A percentile compares a stretch with the other conserved stretches of the same genome.
phyloP scores from a whole-genome alignment of 2,329 filamentous ascomycete species.

The Aspergillus felis region DNA sequence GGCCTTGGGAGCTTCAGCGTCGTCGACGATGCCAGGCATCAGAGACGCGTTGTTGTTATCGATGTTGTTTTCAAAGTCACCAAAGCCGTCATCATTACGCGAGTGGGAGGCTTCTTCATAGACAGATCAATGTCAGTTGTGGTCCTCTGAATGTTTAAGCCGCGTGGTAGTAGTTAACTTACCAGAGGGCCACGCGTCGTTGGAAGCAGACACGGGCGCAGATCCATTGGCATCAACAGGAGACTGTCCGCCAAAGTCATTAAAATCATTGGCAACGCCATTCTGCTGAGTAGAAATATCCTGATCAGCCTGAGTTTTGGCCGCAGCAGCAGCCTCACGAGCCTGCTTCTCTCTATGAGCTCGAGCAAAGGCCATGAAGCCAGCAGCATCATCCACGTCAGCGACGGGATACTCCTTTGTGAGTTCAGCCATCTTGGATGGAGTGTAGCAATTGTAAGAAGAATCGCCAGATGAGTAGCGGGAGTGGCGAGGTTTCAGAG shows the following conservation, averaged over 20 bases:
- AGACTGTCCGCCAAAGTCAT: neutral
- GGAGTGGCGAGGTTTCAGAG: neutral
- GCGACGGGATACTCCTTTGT: conserved; percentile 5
- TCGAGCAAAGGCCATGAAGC: conserved; percentile 26
- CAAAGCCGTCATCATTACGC: neutral
- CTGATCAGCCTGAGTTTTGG: neutral
- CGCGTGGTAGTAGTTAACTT: neutral
- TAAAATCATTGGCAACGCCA: conserved; percentile 1
- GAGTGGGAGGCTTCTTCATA: neutral
- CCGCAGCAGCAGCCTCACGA: neutral
- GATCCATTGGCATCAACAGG: neutral
- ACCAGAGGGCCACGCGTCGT: neutral
- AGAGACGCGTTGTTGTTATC: neutral
- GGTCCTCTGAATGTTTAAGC: neutral
- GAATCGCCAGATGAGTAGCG: neutral
- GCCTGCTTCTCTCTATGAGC: conserved; percentile 7
- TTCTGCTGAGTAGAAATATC: conserved; percentile 5
- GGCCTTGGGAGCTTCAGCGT: neutral
- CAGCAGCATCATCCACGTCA: conserved; percentile 23
- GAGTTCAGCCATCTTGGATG: conserved; percentile 4
- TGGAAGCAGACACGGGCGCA: neutral
- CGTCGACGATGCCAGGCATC: neutral
- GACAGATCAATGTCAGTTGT: neutral
- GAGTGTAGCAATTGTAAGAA: neutral
- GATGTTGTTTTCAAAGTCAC: neutral